phyloP scores from a whole-genome alignment of 2,329 filamentous ascomycete species.

The Phialemoniopsis sp. region DNA sequence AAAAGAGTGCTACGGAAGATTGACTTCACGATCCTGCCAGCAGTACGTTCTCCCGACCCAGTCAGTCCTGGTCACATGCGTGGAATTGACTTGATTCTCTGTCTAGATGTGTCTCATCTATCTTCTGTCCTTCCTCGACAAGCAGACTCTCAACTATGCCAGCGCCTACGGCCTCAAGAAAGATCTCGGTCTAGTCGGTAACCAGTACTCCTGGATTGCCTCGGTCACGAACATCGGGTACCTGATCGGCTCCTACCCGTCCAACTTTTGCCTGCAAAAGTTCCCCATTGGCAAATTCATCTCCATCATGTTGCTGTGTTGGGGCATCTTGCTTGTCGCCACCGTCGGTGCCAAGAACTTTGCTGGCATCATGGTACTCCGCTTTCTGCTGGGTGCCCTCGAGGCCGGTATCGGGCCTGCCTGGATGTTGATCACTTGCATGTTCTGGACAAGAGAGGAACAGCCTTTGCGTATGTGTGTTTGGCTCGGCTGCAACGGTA shows the following conservation, averaged over 20 bases:
- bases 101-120: conserved; percentile 27
- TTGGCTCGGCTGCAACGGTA: conserved; percentile 24
- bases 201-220: conserved; percentile 38
- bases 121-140: conserved; percentile 27
- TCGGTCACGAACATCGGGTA: conserved; percentile 39
- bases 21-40: conserved; percentile 28
- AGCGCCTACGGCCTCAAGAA: conserved; percentile 36
- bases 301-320: conserved; percentile 39
- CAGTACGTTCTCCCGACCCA: conserved; percentile 14
- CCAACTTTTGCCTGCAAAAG: conserved; percentile 33
- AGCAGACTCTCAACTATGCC: conserved; percentile 27
- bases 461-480: conserved; percentile 28
- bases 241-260: conserved; percentile 31
- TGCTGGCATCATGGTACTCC: conserved; percentile 24
- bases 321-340: conserved; percentile 17
- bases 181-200: conserved; percentile 32
- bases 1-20: conserved; percentile 26
- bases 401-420: conserved; percentile 34
- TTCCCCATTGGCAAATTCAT: conserved; percentile 35
- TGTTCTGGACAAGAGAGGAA: conserved; percentile 30
- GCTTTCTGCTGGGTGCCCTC: conserved; percentile 32
- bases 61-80: background rate
- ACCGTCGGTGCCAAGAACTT: conserved; percentile 26
- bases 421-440: conserved; percentile 29
- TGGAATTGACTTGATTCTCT: background rate